Base-by-base conservation (phyloP, 2,329 filamentous ascomycete species). In the Cladophialophora psammophila region DNA sequence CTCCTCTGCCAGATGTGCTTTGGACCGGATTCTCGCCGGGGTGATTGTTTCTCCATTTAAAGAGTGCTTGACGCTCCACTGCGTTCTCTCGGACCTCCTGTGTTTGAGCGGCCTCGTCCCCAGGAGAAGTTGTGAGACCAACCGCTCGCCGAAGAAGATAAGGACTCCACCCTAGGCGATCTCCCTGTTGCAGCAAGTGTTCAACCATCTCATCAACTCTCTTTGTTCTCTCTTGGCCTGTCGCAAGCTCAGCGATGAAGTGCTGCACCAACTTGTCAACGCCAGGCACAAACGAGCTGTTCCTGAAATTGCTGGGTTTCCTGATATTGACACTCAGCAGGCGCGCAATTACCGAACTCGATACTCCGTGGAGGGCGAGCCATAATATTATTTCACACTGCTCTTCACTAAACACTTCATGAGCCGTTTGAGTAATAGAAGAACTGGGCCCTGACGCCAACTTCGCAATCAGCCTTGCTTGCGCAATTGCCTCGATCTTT, bases 321-420 rank as follows among this genome's bases (percentile, higher is more conserved):
- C 38, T 13, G 40, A 61, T 32, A 18, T 61, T 35, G 34, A 18
- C 3, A 10, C 53, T n/a, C 20, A 63, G 9, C 31, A 56, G 48
- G 15, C 54, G 55, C 32, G 50, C 63, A 38, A 69, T 66, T 10
- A 50, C 40, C 13, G 15, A 13, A 34, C 32, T 35, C n/a, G 59
- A 60, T 7, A 66, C 32, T 34, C 60, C 56, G 26, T 64, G 67
- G 6, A 66, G 50, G 12, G 67, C 67, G 9, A 69, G 59, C 55
- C 60, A 69, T 18, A 69, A 57, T 13, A 66, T 56, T 31, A 52
- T 63, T 35, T 63, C 55, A 36, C 62, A 40, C 12, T 62, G 57
- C 13, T 65, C 32, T 18, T 52, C 54, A 9, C n/a, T 40, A 9
- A 67, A 55, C 8, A 67, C 40, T 10, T 60, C 34, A 31, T 26